Conservation (phyloP, 129 eudicot species). For the Kitagawia praeruptora region DNA sequence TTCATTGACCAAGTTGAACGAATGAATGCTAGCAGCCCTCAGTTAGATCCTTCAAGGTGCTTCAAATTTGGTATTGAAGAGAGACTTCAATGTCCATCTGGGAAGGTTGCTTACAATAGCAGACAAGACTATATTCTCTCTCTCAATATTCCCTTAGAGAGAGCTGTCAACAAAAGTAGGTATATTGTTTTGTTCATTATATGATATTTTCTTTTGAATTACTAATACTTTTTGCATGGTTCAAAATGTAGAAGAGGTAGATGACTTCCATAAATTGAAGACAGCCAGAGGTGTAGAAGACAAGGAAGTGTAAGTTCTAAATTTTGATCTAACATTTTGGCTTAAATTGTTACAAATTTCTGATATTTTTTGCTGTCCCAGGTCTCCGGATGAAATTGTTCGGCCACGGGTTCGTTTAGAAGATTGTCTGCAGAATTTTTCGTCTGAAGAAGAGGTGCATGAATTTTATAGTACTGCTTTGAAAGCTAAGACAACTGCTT, state of each 20-base stretch:
- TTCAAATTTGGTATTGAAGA: constrained; percentile 98
- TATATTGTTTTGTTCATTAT: not conserved
- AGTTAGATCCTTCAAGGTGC: constrained; percentile 76
- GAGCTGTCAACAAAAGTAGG: constrained; percentile 78
- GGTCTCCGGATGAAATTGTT: constrained; percentile 65
- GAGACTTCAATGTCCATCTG: constrained; percentile 81
- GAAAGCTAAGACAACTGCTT: constrained; percentile 70
- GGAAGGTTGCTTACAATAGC: constrained; percentile 83
- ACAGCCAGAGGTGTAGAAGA: constrained; percentile 50
- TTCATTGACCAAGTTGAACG: constrained; percentile 92
- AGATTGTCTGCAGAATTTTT: constrained; percentile 69
- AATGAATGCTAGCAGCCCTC: constrained; percentile 45
- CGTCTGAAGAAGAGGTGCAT: constrained; percentile 80
- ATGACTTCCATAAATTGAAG: constrained; percentile 54
- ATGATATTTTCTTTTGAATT: not conserved
- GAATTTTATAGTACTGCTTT: constrained; percentile 85
- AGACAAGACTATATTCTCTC: constrained; percentile 83
- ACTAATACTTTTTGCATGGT: constrained; percentile 6
- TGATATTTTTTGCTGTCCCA: constrained; percentile 19
- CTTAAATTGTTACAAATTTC: not conserved
- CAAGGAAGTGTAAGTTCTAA: constrained; percentile 52
- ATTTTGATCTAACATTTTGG: constrained; percentile 1
- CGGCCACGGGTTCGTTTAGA: constrained; percentile 88
- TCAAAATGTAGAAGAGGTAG: constrained; percentile 55
- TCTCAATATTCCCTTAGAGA: constrained; percentile 69